A percentile compares a stretch with the other conserved stretches of the same genome.
phyloP scores from a whole-genome alignment of 2,329 filamentous ascomycete genomes.

The Alternaria arbusti region DNA sequence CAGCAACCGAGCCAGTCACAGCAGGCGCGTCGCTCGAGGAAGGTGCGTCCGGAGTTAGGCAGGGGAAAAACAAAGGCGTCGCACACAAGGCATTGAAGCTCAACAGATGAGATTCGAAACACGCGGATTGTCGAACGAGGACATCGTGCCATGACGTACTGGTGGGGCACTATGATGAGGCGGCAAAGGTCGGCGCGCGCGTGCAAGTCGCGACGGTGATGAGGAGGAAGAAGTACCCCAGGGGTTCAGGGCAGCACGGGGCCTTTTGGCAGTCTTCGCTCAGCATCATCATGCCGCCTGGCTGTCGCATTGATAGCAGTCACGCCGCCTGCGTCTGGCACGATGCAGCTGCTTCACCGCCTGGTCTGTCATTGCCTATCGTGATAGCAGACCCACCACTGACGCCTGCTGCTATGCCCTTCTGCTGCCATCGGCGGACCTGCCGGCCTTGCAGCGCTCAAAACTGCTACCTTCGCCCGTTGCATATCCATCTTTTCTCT shows the following conservation, averaged over 20 bases:
- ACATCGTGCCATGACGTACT: conserved; percentile 7
- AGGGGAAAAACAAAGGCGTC: conserved; percentile 9
- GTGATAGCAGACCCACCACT: conserved; percentile 11
- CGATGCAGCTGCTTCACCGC: conserved; percentile 19
- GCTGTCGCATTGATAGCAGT: not conserved
- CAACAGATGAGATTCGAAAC: conserved; percentile 1
- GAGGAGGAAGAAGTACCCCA: not conserved
- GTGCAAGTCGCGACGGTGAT: conserved; percentile 5
- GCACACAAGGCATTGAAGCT: conserved; percentile 17
- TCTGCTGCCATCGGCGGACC: conserved; percentile 13
- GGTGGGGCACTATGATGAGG: conserved; percentile 1
- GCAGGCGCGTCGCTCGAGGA: conserved; percentile 6
- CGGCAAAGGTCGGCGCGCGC: conserved; percentile 5
- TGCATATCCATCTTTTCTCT: conserved; percentile 1
- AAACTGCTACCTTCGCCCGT: conserved; percentile 3
- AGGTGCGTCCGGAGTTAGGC: conserved; percentile 7
- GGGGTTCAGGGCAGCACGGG: not conserved
- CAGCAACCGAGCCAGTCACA: conserved; percentile 26
- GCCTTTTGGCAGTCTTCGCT: not conserved
- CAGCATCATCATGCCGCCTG: conserved; percentile 3
- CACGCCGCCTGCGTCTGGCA: conserved; percentile 1
- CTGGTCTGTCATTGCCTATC: conserved; percentile 10
- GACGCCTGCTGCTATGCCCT: conserved; percentile 9
- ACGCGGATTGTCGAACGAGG: not conserved
- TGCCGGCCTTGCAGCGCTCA: conserved; percentile 11